Evolutionary conservation across 2,329 filamentous ascomycete genomes (phyloP), one percentile per base, ranked within the genome.

Genomic region (Colletotrichum brevisporum): DNA sequence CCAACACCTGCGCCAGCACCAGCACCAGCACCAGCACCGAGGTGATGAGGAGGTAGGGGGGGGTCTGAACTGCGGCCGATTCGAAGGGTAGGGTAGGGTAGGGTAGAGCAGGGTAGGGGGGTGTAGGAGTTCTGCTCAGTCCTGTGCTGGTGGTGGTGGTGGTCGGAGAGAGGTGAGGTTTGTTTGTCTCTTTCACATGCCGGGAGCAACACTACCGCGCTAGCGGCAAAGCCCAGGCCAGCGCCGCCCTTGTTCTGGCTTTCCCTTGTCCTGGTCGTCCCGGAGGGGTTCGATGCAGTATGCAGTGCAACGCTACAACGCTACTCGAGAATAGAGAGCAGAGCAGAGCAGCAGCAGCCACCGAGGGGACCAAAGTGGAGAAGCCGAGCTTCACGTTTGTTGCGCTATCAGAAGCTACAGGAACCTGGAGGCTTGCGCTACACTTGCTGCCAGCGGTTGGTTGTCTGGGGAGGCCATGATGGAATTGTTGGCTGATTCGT

Each of bases 251-350:
- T 48, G 65, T 64, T 6, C 53, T 53, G 39, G 43, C 45, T 21
- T 27, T 58, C 59, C 59, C 65, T 60, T 66, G 66, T 60, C 66
- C 62, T 60, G 41, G 48, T 53, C 65, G 31, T 39, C 43, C 54
- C 66, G 66, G 66, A 56, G 66, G 61, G 62, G 66, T 56, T 69
- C 62, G 50, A 69, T 52, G 66, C 62, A 69, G 43, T 66, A 69
- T 52, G 66, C 62, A 69, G 51, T 66, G 66, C 13, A 52, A 66
- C 62, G 26, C 62, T 66, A 69, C 21, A 24, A 24, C 51, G 31
- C 60, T 54, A 36, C 10, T 36, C 10, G 31, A 24, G 21, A 24
- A 24, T 3, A 24, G 21, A 24, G 21, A 24, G 4, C 21, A 24
- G 21, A 24, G 21, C 21, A 24, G 21, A 24, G 21, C 21, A 36